Percentiles rank a stretch among this genome's conserved stretches.
Evolutionary conservation across 2,329 filamentous ascomycete species (phyloP).

Genomic region (Cercospora sojina): DNA sequence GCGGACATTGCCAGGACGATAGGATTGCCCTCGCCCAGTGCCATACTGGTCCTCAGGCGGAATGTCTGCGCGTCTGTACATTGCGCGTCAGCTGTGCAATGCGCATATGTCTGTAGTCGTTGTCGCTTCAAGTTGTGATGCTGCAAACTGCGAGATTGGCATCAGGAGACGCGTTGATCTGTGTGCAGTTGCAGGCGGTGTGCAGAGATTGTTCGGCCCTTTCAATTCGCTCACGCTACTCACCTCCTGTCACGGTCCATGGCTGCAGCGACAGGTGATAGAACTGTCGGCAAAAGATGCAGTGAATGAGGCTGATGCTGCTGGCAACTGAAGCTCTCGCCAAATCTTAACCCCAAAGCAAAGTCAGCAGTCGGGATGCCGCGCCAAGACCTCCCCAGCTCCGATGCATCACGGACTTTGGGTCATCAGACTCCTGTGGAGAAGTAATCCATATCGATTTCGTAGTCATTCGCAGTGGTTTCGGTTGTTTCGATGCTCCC

Average conservation of each 20-base stretch:
- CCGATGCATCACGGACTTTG: not conserved
- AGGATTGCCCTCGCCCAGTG: constrained; percentile 40
- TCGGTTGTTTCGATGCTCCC: not conserved
- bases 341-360: not conserved
- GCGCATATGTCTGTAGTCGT: not conserved
- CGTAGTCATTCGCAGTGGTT: not conserved
- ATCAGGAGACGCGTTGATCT: not conserved
- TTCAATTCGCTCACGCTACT: constrained; percentile 25
- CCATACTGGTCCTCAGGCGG: constrained; percentile 39
- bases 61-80: constrained; percentile 29
- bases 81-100: constrained; percentile 12
- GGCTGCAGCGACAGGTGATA: constrained; percentile 3
- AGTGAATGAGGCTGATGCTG: constrained; percentile 1
- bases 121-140: not conserved
- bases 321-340: constrained; percentile 1
- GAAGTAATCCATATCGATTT: not conserved
- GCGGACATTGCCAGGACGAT: constrained; percentile 38
- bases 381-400: constrained; percentile 1
- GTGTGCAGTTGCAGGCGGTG: not conserved
- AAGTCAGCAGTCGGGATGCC: not conserved
- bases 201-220: not conserved
- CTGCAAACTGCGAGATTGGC: not conserved
- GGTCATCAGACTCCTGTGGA: not conserved
- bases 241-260: constrained; percentile 47
- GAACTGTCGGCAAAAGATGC: not conserved